Evolutionary conservation across 2,329 filamentous ascomycete genomes (phyloP).

Genomic region (Keithomyces neogunnii): DNA sequence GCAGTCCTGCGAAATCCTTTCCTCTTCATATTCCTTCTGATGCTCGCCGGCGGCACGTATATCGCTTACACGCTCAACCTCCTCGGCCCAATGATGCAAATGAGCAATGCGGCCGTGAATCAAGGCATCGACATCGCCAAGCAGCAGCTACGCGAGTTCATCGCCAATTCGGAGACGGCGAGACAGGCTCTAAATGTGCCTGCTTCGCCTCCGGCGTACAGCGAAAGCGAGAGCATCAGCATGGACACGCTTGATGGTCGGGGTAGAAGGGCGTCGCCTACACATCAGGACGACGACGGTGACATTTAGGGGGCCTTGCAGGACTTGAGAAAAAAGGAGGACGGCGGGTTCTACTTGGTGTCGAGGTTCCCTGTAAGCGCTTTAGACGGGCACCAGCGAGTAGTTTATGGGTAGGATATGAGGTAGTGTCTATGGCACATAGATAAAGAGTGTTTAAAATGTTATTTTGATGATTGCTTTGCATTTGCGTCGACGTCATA

Average conservation of each 20-base stretch:
- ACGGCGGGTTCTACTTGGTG: too few species aligned
- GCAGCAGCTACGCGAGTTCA: constrained; percentile 80
- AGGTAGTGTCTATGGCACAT: constrained; percentile 9
- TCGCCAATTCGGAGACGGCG: constrained; percentile 79
- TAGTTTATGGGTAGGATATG: constrained; percentile 10
- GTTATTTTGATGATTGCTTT: not conserved
- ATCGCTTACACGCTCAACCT: constrained; percentile 90
- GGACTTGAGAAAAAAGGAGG: not conserved
- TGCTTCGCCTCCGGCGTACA: constrained; percentile 20
- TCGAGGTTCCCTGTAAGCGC: too few species aligned
- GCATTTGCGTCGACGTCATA: too few species aligned
- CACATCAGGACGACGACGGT: constrained; percentile 53
- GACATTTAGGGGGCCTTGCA: constrained; percentile 39
- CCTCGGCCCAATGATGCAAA: constrained; percentile 91
- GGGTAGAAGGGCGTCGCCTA: constrained; percentile 38
- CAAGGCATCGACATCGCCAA: constrained; percentile 91
- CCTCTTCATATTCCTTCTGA: constrained; percentile 81
- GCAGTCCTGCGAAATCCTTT: constrained; percentile 86
- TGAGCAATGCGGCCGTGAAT: constrained; percentile 78
- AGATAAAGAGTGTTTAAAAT: not conserved
- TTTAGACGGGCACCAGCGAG: not conserved
- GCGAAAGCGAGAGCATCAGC: constrained; percentile 39
- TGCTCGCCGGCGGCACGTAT: constrained; percentile 70
- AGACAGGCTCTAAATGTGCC: constrained; percentile 76
- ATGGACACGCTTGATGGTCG: constrained; percentile 52